phyloP scores from a whole-genome alignment of 2,329 filamentous ascomycete species.

The Dactylellina leptospora region DNA sequence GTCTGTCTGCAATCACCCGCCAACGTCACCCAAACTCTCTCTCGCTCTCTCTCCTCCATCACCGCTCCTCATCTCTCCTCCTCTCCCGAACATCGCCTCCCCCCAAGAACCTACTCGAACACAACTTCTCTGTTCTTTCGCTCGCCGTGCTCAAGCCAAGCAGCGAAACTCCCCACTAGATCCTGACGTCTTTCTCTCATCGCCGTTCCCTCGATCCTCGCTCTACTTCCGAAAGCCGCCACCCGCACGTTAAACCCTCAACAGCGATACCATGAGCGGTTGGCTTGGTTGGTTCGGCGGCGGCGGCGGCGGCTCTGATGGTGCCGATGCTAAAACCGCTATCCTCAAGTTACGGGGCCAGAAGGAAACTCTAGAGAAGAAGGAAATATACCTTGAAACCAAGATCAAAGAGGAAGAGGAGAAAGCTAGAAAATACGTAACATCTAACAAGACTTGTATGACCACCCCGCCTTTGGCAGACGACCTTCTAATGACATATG shows the following conservation, averaged over 20 bases:
- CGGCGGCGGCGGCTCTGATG: constrained; percentile 82
- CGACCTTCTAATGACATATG: neutral
- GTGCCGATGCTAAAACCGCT: constrained; percentile 88
- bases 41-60: neutral
- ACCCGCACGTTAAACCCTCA: neutral
- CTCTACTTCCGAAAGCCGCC: neutral
- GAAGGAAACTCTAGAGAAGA: constrained; percentile 96
- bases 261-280: constrained; percentile 28
- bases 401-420: constrained; percentile 94
- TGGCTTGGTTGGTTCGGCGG: constrained; percentile 68
- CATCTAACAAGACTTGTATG: constrained; percentile 85
- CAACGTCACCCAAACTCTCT: constrained; percentile 49
- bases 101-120: neutral
- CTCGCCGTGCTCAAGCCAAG: neutral
- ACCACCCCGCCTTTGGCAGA: neutral
- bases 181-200: constrained; percentile 3
- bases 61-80: constrained; percentile 2
- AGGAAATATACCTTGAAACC: constrained; percentile 86
- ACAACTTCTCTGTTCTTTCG: neutral
- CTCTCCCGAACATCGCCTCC: neutral
- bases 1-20: constrained; percentile 44
- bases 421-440: constrained; percentile 86
- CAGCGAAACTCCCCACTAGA: neutral
- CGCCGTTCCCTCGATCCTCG: constrained; percentile 4
- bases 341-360: constrained; percentile 87